Conservation (phyloP, 257 asterid genomes). For the Ligustrum vulgare region DNA sequence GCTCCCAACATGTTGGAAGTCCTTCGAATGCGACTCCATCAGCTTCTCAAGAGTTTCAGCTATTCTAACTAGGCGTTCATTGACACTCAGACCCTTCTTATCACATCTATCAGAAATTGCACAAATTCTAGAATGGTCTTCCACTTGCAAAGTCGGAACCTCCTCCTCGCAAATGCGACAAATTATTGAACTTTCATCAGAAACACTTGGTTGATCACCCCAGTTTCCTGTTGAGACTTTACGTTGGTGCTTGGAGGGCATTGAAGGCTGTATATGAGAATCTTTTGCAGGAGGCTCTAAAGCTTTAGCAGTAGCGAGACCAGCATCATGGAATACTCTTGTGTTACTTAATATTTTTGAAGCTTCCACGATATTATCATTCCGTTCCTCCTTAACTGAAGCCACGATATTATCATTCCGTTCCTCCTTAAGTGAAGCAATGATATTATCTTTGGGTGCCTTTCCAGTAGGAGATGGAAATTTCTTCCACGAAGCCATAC, state of each 20-base stretch:
- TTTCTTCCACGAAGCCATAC: slow-evolving; percentile 92
- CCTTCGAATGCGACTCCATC: slow-evolving; percentile 80
- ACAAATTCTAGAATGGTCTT: slow-evolving; percentile 96
- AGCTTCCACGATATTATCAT: slow-evolving; percentile 46
- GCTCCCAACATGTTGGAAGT: slow-evolving; percentile 65
- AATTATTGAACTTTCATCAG: slow-evolving; percentile 89
- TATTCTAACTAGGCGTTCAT: slow-evolving; percentile 79
- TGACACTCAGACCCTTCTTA: slow-evolving; percentile 86
- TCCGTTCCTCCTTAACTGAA: slow-evolving; percentile 50
- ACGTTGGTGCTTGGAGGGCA: slow-evolving; percentile 60
- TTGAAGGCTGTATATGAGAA: slow-evolving; percentile 41
- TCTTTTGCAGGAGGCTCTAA: slow-evolving; percentile 62
- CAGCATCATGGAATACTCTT: slow-evolving; percentile 53
- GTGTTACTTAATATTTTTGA: slow-evolving; percentile 43
- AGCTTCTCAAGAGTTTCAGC: slow-evolving; percentile 93
- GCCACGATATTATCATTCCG: slow-evolving; percentile 40
- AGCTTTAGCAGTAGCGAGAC: slow-evolving; percentile 57
- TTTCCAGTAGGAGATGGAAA: slow-evolving; percentile 73
- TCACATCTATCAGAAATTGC: slow-evolving; percentile 97
- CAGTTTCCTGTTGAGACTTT: slow-evolving; percentile 87
- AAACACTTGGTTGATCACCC: slow-evolving; percentile 79
- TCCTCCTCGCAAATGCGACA: slow-evolving; percentile 99
- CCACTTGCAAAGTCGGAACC: slow-evolving; percentile 95
- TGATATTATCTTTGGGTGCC: slow-evolving; percentile 55
- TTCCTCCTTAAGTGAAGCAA: slow-evolving; percentile 51